Evolutionary conservation across 129 eudicot species (phyloP).

Genomic region (Calendula officinalis): DNA sequence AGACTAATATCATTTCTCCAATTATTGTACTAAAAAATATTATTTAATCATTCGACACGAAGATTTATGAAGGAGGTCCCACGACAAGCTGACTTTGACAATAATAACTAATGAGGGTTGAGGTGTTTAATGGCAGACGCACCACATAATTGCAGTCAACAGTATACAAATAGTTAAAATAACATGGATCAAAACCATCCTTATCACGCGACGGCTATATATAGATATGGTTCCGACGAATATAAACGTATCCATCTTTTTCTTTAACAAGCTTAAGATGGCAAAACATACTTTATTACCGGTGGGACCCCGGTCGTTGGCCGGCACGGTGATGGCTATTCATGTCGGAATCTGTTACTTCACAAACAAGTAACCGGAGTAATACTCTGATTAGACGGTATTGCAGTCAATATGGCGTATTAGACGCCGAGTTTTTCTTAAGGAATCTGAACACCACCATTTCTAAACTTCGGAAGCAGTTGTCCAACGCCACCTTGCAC

Average conservation of each 20-base stretch:
- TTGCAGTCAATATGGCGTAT: constrained; percentile 59
- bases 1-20: background rate
- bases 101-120: background rate
- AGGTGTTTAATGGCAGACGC: background rate
- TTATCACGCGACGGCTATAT: background rate
- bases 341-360: constrained; percentile 15
- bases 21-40: background rate
- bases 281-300: constrained; percentile 5
- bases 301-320: background rate
- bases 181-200: background rate
- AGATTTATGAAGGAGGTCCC: background rate
- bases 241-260: background rate
- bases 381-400: constrained; percentile 48
- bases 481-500: constrained; percentile 21
- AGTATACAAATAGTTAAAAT: background rate
- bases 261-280: background rate
- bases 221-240: background rate
- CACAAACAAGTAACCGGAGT: constrained; percentile 36
- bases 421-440: constrained; percentile 28
- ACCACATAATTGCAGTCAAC: background rate
- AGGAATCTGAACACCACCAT: constrained; percentile 54
- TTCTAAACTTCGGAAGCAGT: constrained; percentile 44
- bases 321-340: background rate
- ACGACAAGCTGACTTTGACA: background rate
- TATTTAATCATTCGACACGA: background rate